Evolutionary conservation across 345 rosid species (phyloP).

Genomic region (Corchorus olitorius): DNA sequence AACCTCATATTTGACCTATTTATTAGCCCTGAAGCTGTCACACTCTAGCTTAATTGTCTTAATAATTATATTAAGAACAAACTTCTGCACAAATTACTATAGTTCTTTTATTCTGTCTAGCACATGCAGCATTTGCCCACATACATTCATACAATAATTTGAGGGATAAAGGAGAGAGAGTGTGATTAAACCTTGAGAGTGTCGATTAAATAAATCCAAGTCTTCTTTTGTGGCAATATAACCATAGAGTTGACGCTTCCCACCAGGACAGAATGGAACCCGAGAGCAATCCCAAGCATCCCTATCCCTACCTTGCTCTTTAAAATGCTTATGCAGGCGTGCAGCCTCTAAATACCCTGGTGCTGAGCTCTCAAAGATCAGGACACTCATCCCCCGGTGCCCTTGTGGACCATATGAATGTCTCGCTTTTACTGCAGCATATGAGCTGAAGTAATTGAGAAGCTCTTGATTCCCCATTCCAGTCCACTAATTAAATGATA

Average conservation of each 20-base stretch:
- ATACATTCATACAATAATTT: not conserved
- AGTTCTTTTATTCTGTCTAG: not conserved
- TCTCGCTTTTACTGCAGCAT: conserved; percentile 41
- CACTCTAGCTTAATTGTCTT: not conserved
- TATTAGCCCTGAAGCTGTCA: not conserved
- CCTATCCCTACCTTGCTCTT: conserved; percentile 46
- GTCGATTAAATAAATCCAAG: conserved; percentile 37
- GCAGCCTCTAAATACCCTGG: conserved; percentile 48
- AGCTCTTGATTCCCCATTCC: conserved; percentile 58
- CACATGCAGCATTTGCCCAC: not conserved
- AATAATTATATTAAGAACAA: not conserved
- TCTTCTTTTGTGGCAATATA: conserved; percentile 43
- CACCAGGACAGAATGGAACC: conserved; percentile 33
- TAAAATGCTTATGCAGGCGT: conserved; percentile 45
- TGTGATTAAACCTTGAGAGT: conserved; percentile 35
- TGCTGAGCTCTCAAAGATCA: conserved; percentile 48
- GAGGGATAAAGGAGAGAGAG: conserved; percentile 7
- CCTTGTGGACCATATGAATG: conserved; percentile 55
- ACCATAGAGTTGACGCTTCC: conserved; percentile 48
- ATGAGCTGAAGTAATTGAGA: conserved; percentile 37
- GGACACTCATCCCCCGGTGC: conserved; percentile 48
- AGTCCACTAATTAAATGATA: conserved; percentile 35
- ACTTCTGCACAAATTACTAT: not conserved
- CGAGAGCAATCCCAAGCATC: conserved; percentile 42
- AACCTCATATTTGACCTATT: not conserved